phyloP scores from a whole-genome alignment of 2,329 filamentous ascomycete species.

The Ceratocystis harringtonii region DNA sequence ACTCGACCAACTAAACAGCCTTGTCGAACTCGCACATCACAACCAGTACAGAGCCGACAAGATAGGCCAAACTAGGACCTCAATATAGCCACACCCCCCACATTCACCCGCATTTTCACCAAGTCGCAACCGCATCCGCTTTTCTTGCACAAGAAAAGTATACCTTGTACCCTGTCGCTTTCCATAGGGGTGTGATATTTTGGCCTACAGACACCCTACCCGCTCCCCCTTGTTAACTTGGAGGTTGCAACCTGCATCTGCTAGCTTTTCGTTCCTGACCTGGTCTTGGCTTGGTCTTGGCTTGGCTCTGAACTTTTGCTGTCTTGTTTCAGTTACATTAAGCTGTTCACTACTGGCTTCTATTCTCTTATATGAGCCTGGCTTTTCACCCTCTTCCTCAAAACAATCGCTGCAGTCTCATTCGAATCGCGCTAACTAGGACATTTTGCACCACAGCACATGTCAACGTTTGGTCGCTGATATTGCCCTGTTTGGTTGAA shows the following conservation, averaged over 20 bases:
- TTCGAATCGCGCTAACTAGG: not conserved
- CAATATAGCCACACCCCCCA: not conserved
- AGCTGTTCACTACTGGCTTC: not conserved
- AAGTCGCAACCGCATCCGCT: not conserved
- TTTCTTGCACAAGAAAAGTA: not conserved
- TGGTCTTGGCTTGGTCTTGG: not conserved
- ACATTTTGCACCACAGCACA: not conserved
- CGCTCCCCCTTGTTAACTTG: not conserved
- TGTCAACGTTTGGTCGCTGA: not conserved
- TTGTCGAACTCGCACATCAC: not conserved
- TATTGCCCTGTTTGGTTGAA: not conserved
- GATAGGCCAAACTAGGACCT: not conserved
- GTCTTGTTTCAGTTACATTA: slow-evolving; percentile 2
- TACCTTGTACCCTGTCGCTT: not conserved
- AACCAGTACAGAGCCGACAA: not conserved
- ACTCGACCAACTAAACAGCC: not conserved
- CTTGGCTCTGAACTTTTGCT: not conserved
- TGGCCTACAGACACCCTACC: not conserved
- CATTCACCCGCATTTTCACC: not conserved
- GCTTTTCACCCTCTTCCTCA: not conserved
- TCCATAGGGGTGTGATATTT: not conserved
- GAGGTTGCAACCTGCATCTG: slow-evolving; percentile 3
- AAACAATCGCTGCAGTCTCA: not conserved
- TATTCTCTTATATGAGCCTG: not conserved
- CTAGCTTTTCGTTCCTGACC: slow-evolving; percentile 8